phyloP scores from a whole-genome alignment of 192 early-diverging fungal genomes.

The Coemansia sp. region DNA sequence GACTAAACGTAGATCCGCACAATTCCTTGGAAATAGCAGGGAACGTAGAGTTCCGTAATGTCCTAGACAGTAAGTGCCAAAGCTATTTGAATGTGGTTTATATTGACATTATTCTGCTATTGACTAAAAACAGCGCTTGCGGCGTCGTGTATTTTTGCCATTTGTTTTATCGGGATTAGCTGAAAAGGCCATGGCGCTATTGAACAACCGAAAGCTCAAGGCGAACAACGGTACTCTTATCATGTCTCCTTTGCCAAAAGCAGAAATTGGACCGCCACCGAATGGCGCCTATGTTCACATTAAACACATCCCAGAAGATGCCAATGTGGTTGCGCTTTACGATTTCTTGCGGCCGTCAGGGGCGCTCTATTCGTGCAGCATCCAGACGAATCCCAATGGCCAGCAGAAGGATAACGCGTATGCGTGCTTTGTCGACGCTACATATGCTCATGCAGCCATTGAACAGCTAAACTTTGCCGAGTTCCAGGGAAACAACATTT shows the following conservation, averaged over 20 bases:
- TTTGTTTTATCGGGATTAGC: slow-evolving; percentile 28
- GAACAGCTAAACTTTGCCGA: slow-evolving; percentile 52
- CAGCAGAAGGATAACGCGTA: slow-evolving; percentile 34
- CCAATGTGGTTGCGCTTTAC: slow-evolving; percentile 39
- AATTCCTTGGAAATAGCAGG: slow-evolving; percentile 31
- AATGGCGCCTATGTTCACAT: slow-evolving; percentile 37
- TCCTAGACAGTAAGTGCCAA: slow-evolving; percentile 46
- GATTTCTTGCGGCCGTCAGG: slow-evolving; percentile 50
- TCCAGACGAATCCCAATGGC: slow-evolving; percentile 20
- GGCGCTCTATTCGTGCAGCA: slow-evolving; percentile 48
- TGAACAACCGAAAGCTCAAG: slow-evolving; percentile 39
- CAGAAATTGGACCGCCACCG: slow-evolving; percentile 34
- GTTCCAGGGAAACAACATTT: slow-evolving; percentile 40
- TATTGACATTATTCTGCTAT: not conserved
- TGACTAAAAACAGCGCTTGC: not conserved
- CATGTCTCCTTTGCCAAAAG: slow-evolving; percentile 37
- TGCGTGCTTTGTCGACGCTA: slow-evolving; percentile 39
- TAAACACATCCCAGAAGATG: slow-evolving; percentile 50
- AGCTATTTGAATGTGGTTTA: not conserved
- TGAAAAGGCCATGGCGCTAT: slow-evolving; percentile 48
- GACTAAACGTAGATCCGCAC: slow-evolving; percentile 51
- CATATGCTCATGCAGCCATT: slow-evolving; percentile 37
- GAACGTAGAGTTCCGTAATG: slow-evolving; percentile 52
- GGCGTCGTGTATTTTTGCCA: not conserved
- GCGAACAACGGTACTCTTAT: slow-evolving; percentile 33